A percentile compares a stretch with the other conserved stretches of the same genome.
phyloP scores from a whole-genome alignment of 202 grass and related monocot genomes.

The Saccharum hybrid region DNA sequence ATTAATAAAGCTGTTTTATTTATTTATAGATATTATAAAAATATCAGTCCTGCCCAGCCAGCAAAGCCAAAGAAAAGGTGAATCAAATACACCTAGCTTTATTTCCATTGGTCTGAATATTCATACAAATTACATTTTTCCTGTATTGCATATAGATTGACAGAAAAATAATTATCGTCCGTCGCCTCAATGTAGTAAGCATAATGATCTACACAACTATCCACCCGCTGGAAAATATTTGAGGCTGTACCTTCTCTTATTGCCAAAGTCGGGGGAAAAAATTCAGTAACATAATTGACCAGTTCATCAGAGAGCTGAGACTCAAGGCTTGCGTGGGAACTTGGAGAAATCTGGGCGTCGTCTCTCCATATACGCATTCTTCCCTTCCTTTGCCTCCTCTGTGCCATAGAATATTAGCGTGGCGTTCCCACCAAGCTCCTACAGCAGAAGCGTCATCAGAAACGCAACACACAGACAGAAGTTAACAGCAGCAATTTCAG shows the following conservation, averaged over 20 bases:
- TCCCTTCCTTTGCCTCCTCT: constrained; percentile 88
- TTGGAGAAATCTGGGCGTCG: constrained; percentile 84
- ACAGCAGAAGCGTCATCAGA: constrained; percentile 5
- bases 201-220: neutral
- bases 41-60: neutral
- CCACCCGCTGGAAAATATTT: neutral
- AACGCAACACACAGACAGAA: neutral
- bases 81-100: neutral
- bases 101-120: neutral
- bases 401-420: constrained; percentile 91
- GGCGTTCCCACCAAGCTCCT: constrained; percentile 89
- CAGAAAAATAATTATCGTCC: neutral
- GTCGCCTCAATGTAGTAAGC: no score
- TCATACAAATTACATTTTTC: neutral
- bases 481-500: neutral
- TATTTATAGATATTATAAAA: neutral
- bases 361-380: constrained; percentile 76
- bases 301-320: neutral
- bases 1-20: neutral
- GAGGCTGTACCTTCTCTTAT: neutral
- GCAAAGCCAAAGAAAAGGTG: neutral
- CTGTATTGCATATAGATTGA: neutral
- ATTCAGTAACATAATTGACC: neutral
- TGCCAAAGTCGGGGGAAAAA: neutral
- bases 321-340: constrained; percentile 78